Base-by-base conservation (phyloP, 306 rosid genomes). In the Rubus idaeus region DNA sequence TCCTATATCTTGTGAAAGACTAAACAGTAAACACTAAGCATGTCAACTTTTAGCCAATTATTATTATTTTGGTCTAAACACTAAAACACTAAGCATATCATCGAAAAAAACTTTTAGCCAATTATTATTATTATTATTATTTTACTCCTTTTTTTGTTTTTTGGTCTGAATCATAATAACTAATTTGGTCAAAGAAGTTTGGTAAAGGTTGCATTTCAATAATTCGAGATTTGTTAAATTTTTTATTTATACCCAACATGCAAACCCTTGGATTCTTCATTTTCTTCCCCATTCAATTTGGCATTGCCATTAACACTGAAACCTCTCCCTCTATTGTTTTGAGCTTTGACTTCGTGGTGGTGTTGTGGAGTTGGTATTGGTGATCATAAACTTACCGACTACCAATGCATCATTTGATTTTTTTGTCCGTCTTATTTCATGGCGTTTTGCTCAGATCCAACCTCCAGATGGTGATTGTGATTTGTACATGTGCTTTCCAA, bases 191-290 rank as follows among this genome's bases (percentile, higher is more conserved):
- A 37, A 61, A 40, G 21, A 17, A 2, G 42, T 51, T 21, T 23
- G 73, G 16, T 14, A n/a, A 23, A 37, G 73, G 64, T 41, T 4
- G 26, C 45, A 7, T 3, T 17, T 40, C 5, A 50, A 12, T 76
- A 66, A 1, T 53, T 17, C 7, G 26, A 16, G 18, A 67, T 50
- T 12, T 30, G 45, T 8, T 65, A 18, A 1, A 3, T 51, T 6
- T 66, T 23, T 65, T 40, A 13, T 9, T 58, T 8, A 20, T 45
- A 18, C 40, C 58, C 40, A 50, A 70, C 42, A 26, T 13, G 72
- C 58, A 63, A 42, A 55, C 46, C 86, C 58, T 82, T 74, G 86
- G 82, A 73, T 73, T 40, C 78, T 58, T 35, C 26, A n/a, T n/a
- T n/a, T n/a, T n/a, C n/a, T n/a, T n/a, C 76, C 71, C 20, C 20